These are phyloP conservation scores for Neocatenulostroma microsporum DNA, from an alignment of 2,329 filamentous ascomycete genomes.

Conservation along the genomic window DNA sequence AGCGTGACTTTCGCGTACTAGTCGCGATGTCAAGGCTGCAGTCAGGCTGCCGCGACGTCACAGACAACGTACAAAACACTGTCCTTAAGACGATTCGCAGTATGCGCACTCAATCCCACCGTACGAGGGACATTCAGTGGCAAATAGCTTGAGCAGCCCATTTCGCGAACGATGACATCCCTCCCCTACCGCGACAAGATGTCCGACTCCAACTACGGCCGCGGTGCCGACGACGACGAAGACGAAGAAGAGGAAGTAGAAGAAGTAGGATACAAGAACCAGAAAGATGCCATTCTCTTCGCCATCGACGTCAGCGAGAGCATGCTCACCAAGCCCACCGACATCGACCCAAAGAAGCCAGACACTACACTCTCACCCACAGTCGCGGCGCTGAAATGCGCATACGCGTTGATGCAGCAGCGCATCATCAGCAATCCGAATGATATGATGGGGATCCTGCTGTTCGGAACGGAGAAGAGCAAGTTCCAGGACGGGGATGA, in stretches of 20 bases:
- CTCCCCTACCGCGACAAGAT: too few relatives aligned
- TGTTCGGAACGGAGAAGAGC: constrained; percentile 83
- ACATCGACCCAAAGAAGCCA: constrained; percentile 62
- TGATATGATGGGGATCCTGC: constrained; percentile 91
- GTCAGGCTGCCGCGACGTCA: too few relatives aligned
- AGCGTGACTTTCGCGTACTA: too few relatives aligned
- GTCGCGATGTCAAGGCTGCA: too few relatives aligned
- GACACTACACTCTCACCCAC: constrained; percentile 66
- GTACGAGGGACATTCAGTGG: too few relatives aligned
- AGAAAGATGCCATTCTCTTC: constrained; percentile 97
- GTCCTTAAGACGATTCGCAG: too few relatives aligned
- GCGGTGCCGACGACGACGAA: constrained; percentile 45
- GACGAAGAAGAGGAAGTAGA: constrained; percentile 63
- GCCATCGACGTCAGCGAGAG: constrained; percentile 84
- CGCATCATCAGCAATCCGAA: constrained; percentile 94
- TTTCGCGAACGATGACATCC: too few relatives aligned
- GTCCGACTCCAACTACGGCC: constrained; percentile 17
- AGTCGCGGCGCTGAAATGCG: constrained; percentile 82
- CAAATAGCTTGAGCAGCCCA: too few relatives aligned
- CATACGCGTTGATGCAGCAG: constrained; percentile 93
- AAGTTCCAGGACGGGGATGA: constrained; percentile 65
- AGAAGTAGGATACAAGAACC: constrained; percentile 71
- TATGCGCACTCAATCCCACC: too few relatives aligned
- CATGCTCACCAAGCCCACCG: constrained; percentile 65
- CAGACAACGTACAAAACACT: too few relatives aligned